Conservation (phyloP, 2,329 filamentous ascomycete species). For the Thielaviopsis ethacetica region DNA sequence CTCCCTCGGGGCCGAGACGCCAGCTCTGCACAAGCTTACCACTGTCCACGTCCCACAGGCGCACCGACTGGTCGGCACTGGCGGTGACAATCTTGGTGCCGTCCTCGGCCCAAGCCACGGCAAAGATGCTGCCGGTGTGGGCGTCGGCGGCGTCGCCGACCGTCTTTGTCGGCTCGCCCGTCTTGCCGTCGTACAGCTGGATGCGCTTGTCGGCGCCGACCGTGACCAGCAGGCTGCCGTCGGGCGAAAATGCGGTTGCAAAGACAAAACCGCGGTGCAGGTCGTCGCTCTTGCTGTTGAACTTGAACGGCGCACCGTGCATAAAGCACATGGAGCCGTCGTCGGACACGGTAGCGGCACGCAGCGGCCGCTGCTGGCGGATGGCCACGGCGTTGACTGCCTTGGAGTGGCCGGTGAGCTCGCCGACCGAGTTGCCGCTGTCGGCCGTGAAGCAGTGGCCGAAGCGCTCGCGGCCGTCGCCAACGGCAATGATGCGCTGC, state of each 20-base stretch:
- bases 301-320: conserved; percentile 90
- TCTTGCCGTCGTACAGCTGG: conserved; percentile 93
- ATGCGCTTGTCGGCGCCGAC: conserved; percentile 88
- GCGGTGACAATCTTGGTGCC: conserved; percentile 78
- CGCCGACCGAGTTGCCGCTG: conserved; percentile 88
- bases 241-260: conserved; percentile 75
- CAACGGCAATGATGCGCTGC: conserved; percentile 89
- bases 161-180: conserved; percentile 61
- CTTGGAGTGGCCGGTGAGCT: conserved; percentile 82
- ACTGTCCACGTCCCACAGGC: conserved; percentile 78
- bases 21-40: conserved; percentile 67
- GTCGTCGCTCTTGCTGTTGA: conserved; percentile 63
- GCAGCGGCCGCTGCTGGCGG: conserved; percentile 73
- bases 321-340: conserved; percentile 84
- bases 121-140: conserved; percentile 86
- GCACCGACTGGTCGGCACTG: conserved; percentile 86
- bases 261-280: conserved; percentile 83
- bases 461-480: conserved; percentile 84
- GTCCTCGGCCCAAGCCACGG: conserved; percentile 77
- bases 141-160: conserved; percentile 54
- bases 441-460: conserved; percentile 91
- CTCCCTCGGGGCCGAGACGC: conserved; percentile 63
- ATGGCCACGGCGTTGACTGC: conserved; percentile 84
- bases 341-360: conserved; percentile 81
- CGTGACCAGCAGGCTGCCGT: conserved; percentile 65